Base-by-base conservation (phyloP, 2,329 filamentous ascomycete genomes). In the Tolypocladium endophyticum region DNA sequence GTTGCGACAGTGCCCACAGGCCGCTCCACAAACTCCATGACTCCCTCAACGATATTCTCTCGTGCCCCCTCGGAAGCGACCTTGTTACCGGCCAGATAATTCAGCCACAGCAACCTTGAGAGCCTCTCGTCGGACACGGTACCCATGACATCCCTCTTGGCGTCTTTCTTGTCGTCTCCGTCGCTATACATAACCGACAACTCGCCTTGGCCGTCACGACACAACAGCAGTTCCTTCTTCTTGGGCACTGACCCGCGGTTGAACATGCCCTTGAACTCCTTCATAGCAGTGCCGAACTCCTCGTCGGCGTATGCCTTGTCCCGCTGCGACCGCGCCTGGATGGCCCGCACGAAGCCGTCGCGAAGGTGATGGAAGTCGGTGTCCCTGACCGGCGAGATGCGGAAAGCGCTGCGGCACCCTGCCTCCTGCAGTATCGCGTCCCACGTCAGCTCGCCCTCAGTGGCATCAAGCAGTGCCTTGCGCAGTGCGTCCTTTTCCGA, bases 301-400 rank as follows among this genome's bases (percentile, higher is more conserved):
- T 94, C 90, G 65, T 93, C 89, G 30, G 83, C 79, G 71, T 84
- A 79, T 1, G 74, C 74, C 39, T 76, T 74, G 47, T 81, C 78
- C 28, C 80, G 78, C 63, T 86, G 80, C 2, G 88, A 87, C 39
- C 88, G 85, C 11, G 84, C 87, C 58, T 89, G 89, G 64, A 99
- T 88, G 28, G 90, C 89, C 7, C 92, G 84, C 61, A 97, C 90
- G 77, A 92, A 95, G 1, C 90, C 94, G 70, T 99, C 94, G 47
- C 93, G 85, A 63, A 99, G 74, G 72, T 99, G 94, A 64, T 87
- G 85, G 74, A 97, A 97, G 73, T 97, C 92, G 23, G 94, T 99
- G 73, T 95, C 92, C 43, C 91, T 82, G n/a, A 91, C 92, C 0
- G 94, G 94, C 3, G 93, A 86, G 63, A 99, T 88, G 54, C 93